Conservation (phyloP, 768 basidiomycete species). For the Trametes villosa region DNA sequence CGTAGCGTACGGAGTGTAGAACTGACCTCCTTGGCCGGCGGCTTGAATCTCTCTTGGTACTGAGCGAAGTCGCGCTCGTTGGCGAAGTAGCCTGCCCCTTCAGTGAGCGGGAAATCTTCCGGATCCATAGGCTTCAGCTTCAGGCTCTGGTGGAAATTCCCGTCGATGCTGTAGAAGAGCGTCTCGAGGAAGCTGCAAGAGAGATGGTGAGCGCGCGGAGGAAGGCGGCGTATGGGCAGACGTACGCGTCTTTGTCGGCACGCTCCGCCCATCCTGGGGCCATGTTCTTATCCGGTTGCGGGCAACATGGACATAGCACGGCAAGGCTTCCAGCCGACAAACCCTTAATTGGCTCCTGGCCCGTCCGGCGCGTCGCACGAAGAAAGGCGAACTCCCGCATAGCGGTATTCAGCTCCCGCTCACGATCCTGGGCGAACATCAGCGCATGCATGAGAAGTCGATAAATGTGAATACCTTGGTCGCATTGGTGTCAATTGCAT, state of each 20-base stretch:
- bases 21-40: constrained; percentile 14
- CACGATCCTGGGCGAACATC: constrained; percentile 13
- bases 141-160: constrained; percentile 22
- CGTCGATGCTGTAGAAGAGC: constrained; percentile 17
- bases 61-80: constrained; percentile 9
- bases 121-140: constrained; percentile 16
- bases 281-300: constrained; percentile 26
- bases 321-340: constrained; percentile 16
- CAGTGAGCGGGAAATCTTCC: constrained; percentile 14
- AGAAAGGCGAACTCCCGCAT: constrained; percentile 10
- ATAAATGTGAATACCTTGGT: neutral
- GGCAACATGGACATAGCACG: constrained; percentile 30
- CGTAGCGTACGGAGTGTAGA: neutral
- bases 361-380: constrained; percentile 1
- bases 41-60: constrained; percentile 7
- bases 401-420: neutral
- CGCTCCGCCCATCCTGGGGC: constrained; percentile 21
- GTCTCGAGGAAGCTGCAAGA: constrained; percentile 18
- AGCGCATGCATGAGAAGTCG: no score
- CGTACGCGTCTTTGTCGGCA: neutral
- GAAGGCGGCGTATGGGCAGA: no score
- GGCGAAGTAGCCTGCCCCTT: constrained; percentile 22
- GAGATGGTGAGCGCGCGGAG: no score
- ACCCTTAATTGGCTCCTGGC: neutral
- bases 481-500: neutral